Percentiles rank a stretch among this genome's conserved stretches.
These are phyloP conservation scores for Gymnopilus junonius DNA, from an alignment of 768 basidiomycete genomes.

Conservation along the genomic window DNA sequence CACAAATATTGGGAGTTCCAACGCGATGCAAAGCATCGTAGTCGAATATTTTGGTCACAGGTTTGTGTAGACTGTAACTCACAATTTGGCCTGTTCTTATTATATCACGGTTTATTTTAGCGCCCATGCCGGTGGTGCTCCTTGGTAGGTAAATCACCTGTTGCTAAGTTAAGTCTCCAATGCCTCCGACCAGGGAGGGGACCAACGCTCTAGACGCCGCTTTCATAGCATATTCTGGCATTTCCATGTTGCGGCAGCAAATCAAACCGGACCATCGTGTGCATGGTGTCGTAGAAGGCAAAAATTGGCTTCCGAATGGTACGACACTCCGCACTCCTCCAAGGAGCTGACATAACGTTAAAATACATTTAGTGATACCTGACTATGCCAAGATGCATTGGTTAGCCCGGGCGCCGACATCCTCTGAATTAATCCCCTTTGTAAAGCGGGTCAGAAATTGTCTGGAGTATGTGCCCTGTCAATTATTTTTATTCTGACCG, in stretches of 20 bases:
- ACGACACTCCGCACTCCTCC: constrained; percentile 19
- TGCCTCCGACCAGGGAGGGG: constrained; percentile 58
- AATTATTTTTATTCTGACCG: background rate
- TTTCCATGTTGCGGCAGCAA: constrained; percentile 86
- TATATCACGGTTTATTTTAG: constrained; percentile 36
- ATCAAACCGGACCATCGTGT: constrained; percentile 81
- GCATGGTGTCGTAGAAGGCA: constrained; percentile 76
- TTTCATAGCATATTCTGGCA: constrained; percentile 77
- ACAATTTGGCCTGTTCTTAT: background rate
- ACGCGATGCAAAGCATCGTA: constrained; percentile 66
- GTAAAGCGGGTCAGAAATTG: constrained; percentile 67
- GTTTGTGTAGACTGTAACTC: constrained; percentile 43
- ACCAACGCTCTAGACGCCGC: constrained; percentile 89
- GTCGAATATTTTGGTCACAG: constrained; percentile 78
- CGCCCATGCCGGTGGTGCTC: constrained; percentile 79
- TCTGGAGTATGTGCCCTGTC: constrained; percentile 55
- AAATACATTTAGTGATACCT: constrained; percentile 65
- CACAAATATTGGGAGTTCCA: constrained; percentile 54
- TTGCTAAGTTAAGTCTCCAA: background rate
- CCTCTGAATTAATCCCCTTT: constrained; percentile 56
- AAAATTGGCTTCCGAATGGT: constrained; percentile 75
- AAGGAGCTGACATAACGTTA: background rate
- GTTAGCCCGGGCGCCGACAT: constrained; percentile 70
- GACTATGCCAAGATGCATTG: constrained; percentile 81
- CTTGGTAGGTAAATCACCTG: constrained; percentile 53